Conservation (phyloP, 257 asterid species). For the Plantago elongata region DNA sequence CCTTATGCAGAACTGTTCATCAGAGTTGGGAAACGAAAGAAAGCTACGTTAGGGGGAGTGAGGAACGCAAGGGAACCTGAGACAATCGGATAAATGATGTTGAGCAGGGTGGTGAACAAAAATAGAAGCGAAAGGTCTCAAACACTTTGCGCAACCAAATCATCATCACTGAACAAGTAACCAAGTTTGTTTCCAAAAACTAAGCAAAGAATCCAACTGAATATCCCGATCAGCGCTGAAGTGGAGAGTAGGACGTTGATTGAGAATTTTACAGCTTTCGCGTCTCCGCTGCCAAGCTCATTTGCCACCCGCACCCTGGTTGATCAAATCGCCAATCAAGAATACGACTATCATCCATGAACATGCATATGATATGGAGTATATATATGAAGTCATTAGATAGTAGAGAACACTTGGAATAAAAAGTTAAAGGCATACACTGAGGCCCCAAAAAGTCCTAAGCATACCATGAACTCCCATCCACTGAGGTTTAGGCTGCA, state of each 20-base stretch:
- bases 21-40: neutral
- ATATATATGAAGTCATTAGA: neutral
- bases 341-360: neutral
- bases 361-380: too few species aligned
- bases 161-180: slow-evolving; percentile 9
- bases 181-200: slow-evolving; percentile 6
- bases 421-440: neutral
- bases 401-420: neutral
- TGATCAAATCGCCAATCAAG: neutral
- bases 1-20: neutral
- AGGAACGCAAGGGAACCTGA: neutral
- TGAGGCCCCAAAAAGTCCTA: slow-evolving; percentile 12
- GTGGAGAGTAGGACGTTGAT: slow-evolving; percentile 1
- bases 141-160: slow-evolving; percentile 3
- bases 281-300: slow-evolving; percentile 11
- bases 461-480: slow-evolving; percentile 4
- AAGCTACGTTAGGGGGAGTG: neutral
- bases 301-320: slow-evolving; percentile 5
- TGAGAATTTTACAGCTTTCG: slow-evolving; percentile 8
- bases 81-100: slow-evolving; percentile 11
- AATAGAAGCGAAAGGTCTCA: slow-evolving; percentile 6
- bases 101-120: slow-evolving; percentile 9
- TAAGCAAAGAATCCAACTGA: slow-evolving; percentile 14
- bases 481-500: slow-evolving; percentile 12
- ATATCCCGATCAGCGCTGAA: neutral